Conservation (phyloP, 208 protist genomes). For the Leishmania martiniquensis region DNA sequence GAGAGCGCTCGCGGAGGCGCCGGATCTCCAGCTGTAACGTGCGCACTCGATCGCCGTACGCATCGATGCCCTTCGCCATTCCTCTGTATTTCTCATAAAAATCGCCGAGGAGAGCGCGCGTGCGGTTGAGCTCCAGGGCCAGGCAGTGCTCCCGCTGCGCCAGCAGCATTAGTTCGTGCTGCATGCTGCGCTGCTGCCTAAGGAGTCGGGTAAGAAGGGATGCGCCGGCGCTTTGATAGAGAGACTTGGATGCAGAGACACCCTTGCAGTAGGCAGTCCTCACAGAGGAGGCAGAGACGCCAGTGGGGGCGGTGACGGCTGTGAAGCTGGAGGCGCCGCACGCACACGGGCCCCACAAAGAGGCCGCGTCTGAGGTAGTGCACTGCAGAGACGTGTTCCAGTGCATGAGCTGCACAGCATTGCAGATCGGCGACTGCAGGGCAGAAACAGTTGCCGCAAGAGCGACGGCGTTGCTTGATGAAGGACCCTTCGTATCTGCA, state of each 20-base stretch:
- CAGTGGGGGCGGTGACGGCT: background rate
- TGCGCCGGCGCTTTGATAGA: constrained; percentile 4
- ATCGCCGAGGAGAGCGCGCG: constrained; percentile 2
- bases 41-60: constrained; percentile 5
- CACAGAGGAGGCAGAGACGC: background rate
- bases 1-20: constrained; percentile 10
- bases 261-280: background rate
- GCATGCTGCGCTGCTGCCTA: constrained; percentile 12
- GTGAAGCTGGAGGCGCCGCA: background rate
- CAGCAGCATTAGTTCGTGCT: constrained; percentile 9
- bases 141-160: constrained; percentile 3
- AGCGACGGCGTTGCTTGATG: background rate
- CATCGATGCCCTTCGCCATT: background rate
- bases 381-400: constrained; percentile 9
- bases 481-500: background rate
- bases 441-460: background rate
- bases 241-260: background rate
- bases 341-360: background rate
- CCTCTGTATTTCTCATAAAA: constrained; percentile 6
- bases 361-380: background rate
- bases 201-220: constrained; percentile 10
- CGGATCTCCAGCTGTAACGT: background rate
- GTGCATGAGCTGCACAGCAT: background rate
- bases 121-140: constrained; percentile 10
- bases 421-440: background rate